phyloP scores from a whole-genome alignment of 768 basidiomycete genomes.

The Artomyces pyxidatus region DNA sequence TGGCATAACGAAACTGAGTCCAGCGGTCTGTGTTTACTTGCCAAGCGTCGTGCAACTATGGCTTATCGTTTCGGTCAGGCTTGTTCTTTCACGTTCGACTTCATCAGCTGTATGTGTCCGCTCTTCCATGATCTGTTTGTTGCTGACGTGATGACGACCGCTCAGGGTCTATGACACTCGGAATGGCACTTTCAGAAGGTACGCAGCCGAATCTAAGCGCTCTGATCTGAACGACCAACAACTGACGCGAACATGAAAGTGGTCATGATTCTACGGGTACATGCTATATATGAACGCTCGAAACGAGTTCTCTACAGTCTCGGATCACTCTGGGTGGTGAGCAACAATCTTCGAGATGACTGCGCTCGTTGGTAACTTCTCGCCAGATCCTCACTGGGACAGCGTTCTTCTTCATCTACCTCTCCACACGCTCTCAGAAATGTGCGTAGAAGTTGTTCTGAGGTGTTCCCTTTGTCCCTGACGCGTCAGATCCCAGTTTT shows the following conservation, averaged over 20 bases:
- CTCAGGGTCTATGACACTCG: neutral
- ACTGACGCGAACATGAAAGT: neutral
- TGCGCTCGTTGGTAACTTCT: neutral
- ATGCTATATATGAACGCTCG: neutral
- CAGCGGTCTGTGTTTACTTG: neutral
- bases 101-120: neutral
- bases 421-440: neutral
- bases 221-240: neutral
- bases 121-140: neutral
- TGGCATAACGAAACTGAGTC: neutral
- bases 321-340: neutral
- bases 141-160: neutral
- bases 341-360: neutral
- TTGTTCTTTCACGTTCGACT: neutral
- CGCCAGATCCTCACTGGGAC: neutral
- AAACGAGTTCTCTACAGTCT: neutral
- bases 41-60: neutral
- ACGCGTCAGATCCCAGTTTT: neutral
- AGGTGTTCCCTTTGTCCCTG: neutral
- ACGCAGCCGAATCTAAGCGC: neutral
- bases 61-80: neutral
- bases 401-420: neutral
- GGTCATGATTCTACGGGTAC: neutral
- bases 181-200: neutral
- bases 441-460: neutral